A percentile compares a stretch with the other conserved stretches of the same genome.
These are phyloP conservation scores for Clarireedia sp. DNA, from an alignment of 2,329 filamentous ascomycete genomes.

Conservation along the genomic window DNA sequence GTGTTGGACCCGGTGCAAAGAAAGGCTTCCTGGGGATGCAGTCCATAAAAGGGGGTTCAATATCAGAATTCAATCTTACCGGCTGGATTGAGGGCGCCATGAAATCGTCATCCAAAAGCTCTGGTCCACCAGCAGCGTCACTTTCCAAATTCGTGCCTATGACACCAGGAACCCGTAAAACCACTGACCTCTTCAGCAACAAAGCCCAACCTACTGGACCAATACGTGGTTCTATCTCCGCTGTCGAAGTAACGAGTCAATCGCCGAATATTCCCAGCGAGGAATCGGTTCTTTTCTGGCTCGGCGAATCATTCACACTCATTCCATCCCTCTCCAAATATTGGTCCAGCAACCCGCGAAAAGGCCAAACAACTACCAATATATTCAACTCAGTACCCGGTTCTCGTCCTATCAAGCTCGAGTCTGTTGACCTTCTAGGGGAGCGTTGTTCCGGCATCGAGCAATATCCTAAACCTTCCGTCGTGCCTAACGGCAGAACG, in stretches of 20 bases:
- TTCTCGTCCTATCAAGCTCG: conserved; percentile 23
- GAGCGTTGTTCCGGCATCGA: conserved; percentile 28
- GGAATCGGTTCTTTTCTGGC: conserved; percentile 29
- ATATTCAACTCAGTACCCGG: conserved; percentile 21
- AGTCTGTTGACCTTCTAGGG: conserved; percentile 27
- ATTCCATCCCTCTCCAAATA: conserved; percentile 29
- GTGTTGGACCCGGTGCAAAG: conserved; percentile 42
- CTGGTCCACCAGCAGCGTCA: conserved; percentile 24
- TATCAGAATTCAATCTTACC: conserved; percentile 49
- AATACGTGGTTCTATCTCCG: conserved; percentile 25
- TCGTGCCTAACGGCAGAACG: neutral
- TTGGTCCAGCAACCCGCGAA: conserved; percentile 24
- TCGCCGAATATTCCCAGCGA: conserved; percentile 23
- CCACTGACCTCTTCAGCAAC: conserved; percentile 23
- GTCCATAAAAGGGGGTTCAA: conserved; percentile 45
- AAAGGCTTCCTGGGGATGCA: conserved; percentile 33
- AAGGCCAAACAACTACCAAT: conserved; percentile 16
- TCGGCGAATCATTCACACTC: conserved; percentile 26
- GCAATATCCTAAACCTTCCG: conserved; percentile 19
- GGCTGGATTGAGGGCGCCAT: conserved; percentile 52
- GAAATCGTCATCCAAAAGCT: conserved; percentile 16
- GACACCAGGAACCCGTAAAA: conserved; percentile 50
- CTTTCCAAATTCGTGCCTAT: conserved; percentile 51
- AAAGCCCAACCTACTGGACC: conserved; percentile 10
- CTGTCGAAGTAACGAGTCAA: conserved; percentile 21